Evolutionary conservation across 306 rosid genomes (phyloP), one percentile per base, ranked within the genome.

Genomic region (Ceratonia siliqua): DNA sequence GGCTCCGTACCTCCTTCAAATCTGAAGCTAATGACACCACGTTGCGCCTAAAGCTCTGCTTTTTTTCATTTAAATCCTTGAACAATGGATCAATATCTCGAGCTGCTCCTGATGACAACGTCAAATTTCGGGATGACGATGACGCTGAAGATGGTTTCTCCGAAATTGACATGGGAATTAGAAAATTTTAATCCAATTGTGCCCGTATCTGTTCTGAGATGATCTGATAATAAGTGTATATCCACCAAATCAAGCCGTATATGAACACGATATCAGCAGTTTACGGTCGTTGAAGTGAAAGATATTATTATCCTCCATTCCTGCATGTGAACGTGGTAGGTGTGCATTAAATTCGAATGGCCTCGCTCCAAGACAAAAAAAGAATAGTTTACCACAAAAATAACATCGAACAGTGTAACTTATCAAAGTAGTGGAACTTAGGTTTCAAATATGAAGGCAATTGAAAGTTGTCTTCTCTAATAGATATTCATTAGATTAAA

Each of bases 11-110:
- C 76, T 86, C 97, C 81, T 95, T 95, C 89, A 95, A 85, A 85
- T 95, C 99, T 2, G 86, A 78, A 2, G 99, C 99, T 54, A 95
- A 78, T 0, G 96, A 95, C 82, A 87, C 97, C 25, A 95, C 99
- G 81, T 92, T 92, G 25, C 98, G 83, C 65, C 97, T 79, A 79
- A 95, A 92, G 65, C 78, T 92, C 85, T 92, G 99, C 55, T 95
- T 95, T 48, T 81, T 95, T 77, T 95, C 97, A 62, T 89, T 87
- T 81, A 95, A 90, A 85, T 90, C 97, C 72, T 85, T 88, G 3
- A 95, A 82, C 85, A 89, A 54, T 0, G 99, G 98, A 83, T 92
- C 99, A 62, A 89, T 82, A 46, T 84, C 94, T 68, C 81, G 73
- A 69, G 57, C 79, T 0, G 83, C 32, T 25, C 45, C 12, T 25